Evolutionary conservation across 1,284 basidiomycete species (phyloP), one percentile per base, ranked within the genome.

Genomic region (Fomitopsis palustris): DNA sequence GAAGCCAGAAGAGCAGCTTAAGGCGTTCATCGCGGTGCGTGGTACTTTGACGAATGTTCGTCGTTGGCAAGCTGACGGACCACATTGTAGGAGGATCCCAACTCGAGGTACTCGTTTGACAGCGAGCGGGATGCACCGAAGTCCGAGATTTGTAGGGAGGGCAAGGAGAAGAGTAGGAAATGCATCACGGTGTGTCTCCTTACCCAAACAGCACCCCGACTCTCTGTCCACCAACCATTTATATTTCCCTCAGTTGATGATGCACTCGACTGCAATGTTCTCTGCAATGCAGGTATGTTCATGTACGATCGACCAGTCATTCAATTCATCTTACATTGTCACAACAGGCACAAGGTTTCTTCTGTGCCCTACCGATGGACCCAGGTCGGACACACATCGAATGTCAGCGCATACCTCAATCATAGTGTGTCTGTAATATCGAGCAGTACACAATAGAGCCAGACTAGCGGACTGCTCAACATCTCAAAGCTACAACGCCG

Each of bases 351-450:
- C 74, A 79, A 66, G 88, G 85, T 19, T 92, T 92, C 75, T 93
- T 85, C 75, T 92, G 88, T 70, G 82, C 85, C 3, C 72, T 92
- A 37, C 88, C 89, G 9, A 86, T 86, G 68, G 86, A 93, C 68
- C 90, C 88, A 9, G 74, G 77, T 55, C 79, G 80, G 71, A 90
- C 88, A 38, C 77, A 92, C 66, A 90, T 93, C 78, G 84, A 90
- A 70, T 92, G 90, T 74, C 86, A 77, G 68, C 84, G 81, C 23
- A 75, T 92, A 63, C 84, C 84, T 54, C 80, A 82, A 71, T 74
- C 72, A 56, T 63, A 57, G 63, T 29, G 4, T 29, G 27, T 43
- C 6, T 54, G 42, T 55, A 55, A 41, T n/a, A 39, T 23, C 19
- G 43, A 47, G 10, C 25, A 47, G 27, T 49, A 31, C 29, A 9